These are phyloP conservation scores for Ophiosphaerella narmari DNA, from an alignment of 2,329 filamentous ascomycete genomes.

Conservation along the genomic window DNA sequence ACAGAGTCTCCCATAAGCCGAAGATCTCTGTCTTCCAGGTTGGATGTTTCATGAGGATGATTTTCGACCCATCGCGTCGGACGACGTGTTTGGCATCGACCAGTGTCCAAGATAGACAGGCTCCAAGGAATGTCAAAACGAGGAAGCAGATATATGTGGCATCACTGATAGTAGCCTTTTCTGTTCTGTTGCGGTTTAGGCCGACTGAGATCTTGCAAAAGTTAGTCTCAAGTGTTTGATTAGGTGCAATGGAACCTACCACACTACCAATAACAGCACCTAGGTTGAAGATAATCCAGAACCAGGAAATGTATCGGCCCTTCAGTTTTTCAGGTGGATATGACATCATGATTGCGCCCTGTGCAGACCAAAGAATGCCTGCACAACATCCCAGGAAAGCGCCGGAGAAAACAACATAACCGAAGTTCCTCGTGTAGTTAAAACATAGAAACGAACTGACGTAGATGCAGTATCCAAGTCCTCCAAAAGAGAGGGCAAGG, in stretches of 20 bases:
- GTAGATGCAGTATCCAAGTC: slow-evolving; percentile 75
- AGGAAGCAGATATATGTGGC: slow-evolving; percentile 84
- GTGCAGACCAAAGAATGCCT: slow-evolving; percentile 76
- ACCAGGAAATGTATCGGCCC: slow-evolving; percentile 82
- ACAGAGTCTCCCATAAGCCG: slow-evolving; percentile 73
- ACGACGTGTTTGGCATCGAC: slow-evolving; percentile 71
- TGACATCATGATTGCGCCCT: slow-evolving; percentile 83
- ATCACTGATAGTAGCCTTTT: slow-evolving; percentile 60
- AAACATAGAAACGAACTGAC: slow-evolving; percentile 70
- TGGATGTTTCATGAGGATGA: slow-evolving; percentile 86
- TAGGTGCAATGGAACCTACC: slow-evolving; percentile 48
- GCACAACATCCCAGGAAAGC: slow-evolving; percentile 75
- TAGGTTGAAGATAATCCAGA: slow-evolving; percentile 92
- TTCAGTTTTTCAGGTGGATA: slow-evolving; percentile 80
- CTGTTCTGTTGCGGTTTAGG: slow-evolving; percentile 64
- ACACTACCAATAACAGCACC: slow-evolving; percentile 81
- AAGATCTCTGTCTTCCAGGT: slow-evolving; percentile 77
- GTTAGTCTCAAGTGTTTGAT: slow-evolving; percentile 1
- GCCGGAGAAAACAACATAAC: slow-evolving; percentile 75
- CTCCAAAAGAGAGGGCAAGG: slow-evolving; percentile 68
- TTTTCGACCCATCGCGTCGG: slow-evolving; percentile 72
- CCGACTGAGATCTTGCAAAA: slow-evolving; percentile 63
- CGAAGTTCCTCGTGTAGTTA: slow-evolving; percentile 66
- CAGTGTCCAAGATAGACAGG: slow-evolving; percentile 68
- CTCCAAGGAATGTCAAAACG: slow-evolving; percentile 74